Conservation (phyloP, 495 filamentous ascomycete genomes). For the Lindgomyces ingoldianus region DNA sequence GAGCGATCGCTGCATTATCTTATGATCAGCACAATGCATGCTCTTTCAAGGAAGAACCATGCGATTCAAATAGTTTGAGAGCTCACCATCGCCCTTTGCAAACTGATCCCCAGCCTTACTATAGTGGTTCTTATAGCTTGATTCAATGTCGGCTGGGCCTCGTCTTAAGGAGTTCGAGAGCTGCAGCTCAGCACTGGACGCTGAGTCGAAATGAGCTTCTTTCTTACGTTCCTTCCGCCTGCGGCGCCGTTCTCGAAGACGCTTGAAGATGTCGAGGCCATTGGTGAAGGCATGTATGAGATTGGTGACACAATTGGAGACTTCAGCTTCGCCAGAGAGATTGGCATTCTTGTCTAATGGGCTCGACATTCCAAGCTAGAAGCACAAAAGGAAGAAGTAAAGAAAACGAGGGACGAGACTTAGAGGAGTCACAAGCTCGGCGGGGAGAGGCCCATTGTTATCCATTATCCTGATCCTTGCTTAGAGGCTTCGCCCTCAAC, state of each 20-base stretch:
- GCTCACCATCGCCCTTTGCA: constrained; percentile 44
- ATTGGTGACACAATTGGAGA: constrained; percentile 30
- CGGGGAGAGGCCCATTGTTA: constrained; percentile 28
- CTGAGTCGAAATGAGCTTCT: not conserved
- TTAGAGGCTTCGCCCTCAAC: constrained; percentile 1
- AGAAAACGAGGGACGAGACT: not conserved
- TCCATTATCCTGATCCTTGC: constrained; percentile 18
- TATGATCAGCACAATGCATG: constrained; percentile 8
- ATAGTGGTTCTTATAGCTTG: constrained; percentile 38
- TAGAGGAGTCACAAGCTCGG: constrained; percentile 26
- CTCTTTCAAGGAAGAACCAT: constrained; percentile 11
- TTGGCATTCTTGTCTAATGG: not conserved
- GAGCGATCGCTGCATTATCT: constrained; percentile 7
- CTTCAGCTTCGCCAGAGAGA: not conserved
- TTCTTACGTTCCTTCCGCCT: constrained; percentile 36
- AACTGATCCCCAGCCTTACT: constrained; percentile 37
- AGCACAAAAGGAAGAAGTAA: constrained; percentile 6
- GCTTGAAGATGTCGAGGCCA: constrained; percentile 38
- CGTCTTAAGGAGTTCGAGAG: constrained; percentile 39
- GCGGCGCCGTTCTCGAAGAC: constrained; percentile 30
- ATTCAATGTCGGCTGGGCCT: constrained; percentile 42
- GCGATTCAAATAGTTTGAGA: not conserved
- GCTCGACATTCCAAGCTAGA: constrained; percentile 6
- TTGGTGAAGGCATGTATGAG: constrained; percentile 38
- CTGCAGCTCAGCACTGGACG: constrained; percentile 33